These are phyloP conservation scores for Claviceps sp. DNA, from an alignment of 2,329 filamentous ascomycete genomes.

Conservation along the genomic window DNA sequence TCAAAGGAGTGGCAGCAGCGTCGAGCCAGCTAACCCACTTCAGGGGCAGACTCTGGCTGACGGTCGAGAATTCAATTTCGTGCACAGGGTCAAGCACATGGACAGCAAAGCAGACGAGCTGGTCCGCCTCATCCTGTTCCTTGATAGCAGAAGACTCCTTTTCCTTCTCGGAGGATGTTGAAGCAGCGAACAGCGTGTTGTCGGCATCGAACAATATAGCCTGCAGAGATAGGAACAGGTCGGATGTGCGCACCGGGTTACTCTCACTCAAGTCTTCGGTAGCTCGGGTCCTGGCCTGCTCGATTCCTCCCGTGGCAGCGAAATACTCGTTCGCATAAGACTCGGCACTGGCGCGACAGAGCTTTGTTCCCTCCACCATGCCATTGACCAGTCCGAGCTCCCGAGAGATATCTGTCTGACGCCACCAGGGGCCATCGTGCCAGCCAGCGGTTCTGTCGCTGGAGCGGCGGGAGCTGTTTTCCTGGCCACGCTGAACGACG, in stretches of 20 bases:
- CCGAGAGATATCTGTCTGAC: slow-evolving; percentile 53
- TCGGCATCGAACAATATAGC: slow-evolving; percentile 57
- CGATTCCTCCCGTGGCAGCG: slow-evolving; percentile 60
- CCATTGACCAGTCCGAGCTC: slow-evolving; percentile 72
- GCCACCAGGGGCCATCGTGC: slow-evolving; percentile 96
- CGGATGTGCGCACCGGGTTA: slow-evolving; percentile 83
- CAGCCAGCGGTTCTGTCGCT: slow-evolving; percentile 52
- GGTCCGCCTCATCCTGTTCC: slow-evolving; percentile 40
- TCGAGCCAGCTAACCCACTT: slow-evolving; percentile 91
- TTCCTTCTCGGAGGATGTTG: slow-evolving; percentile 38
- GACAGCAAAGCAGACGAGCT: slow-evolving; percentile 59
- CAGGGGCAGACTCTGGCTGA: slow-evolving; percentile 72
- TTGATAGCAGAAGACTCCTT: slow-evolving; percentile 39
- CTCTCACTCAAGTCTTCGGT: slow-evolving; percentile 66
- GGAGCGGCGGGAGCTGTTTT: slow-evolving; percentile 58
- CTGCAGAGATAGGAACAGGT: slow-evolving; percentile 93
- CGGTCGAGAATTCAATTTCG: slow-evolving; percentile 68
- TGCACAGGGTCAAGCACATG: slow-evolving; percentile 83
- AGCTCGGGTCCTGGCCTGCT: slow-evolving; percentile 66
- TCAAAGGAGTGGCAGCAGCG: slow-evolving; percentile 49
- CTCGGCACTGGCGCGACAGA: slow-evolving; percentile 80
- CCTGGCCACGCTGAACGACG: slow-evolving; percentile 85
- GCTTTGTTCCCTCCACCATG: slow-evolving; percentile 74
- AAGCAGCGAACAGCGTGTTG: slow-evolving; percentile 52
- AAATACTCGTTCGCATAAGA: slow-evolving; percentile 80